phyloP scores from a whole-genome alignment of 306 rosid genomes.

The Cucurbita pepo region DNA sequence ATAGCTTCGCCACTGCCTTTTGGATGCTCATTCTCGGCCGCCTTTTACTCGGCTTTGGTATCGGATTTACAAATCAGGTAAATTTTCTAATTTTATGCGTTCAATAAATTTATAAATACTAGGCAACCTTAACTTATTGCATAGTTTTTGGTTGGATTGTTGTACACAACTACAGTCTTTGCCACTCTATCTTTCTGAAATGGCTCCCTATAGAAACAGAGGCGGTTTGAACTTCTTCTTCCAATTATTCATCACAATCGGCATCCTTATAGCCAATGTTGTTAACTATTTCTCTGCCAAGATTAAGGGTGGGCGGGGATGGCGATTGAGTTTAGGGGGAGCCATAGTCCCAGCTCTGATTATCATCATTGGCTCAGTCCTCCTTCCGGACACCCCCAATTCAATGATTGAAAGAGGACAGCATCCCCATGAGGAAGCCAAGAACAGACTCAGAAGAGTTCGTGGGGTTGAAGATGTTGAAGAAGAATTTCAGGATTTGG shows the following conservation, averaged over 20 bases:
- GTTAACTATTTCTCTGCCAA: background rate
- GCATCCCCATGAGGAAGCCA: background rate
- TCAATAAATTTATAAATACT: too few species aligned
- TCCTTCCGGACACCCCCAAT: background rate
- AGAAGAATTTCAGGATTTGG: background rate
- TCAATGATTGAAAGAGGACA: background rate
- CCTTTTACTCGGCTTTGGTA: conserved; percentile 33
- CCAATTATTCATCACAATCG: background rate
- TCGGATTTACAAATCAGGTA: conserved; percentile 84
- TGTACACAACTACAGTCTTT: background rate
- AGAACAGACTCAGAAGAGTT: background rate
- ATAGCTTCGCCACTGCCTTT: conserved; percentile 33
- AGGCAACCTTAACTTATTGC: too few species aligned
- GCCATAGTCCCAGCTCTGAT: background rate
- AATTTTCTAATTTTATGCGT: too few species aligned
- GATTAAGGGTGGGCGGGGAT: background rate
- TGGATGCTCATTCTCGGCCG: conserved; percentile 77
- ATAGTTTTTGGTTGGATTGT: background rate
- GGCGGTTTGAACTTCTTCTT: background rate
- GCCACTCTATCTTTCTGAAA: background rate
- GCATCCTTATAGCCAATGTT: background rate
- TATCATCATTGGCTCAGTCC: background rate
- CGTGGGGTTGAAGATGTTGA: background rate
- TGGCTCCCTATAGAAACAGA: background rate
- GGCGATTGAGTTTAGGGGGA: background rate